A percentile compares a stretch with the other conserved stretches of the same genome.
phyloP scores from a whole-genome alignment of 257 asterid species.

The Avicennia marina region DNA sequence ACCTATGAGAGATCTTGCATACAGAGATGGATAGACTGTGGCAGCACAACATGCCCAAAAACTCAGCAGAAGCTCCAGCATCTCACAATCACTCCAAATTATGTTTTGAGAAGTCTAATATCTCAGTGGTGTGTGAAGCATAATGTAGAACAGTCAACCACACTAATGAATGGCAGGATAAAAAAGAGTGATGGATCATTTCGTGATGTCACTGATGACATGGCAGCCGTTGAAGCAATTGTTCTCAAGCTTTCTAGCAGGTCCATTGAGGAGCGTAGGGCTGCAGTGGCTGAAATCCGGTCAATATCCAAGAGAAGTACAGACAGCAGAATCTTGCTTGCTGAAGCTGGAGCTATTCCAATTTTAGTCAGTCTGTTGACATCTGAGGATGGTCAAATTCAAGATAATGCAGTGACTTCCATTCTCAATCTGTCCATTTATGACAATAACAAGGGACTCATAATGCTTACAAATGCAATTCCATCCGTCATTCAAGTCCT shows the following conservation, averaged over 20 bases:
- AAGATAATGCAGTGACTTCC: slow-evolving; percentile 86
- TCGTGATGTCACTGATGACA: slow-evolving; percentile 67
- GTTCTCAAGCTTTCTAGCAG: slow-evolving; percentile 67
- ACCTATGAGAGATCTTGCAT: slow-evolving; percentile 92
- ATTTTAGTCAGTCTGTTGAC: slow-evolving; percentile 64
- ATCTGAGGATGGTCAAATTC: slow-evolving; percentile 53
- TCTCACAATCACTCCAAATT: slow-evolving; percentile 86
- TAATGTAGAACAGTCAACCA: slow-evolving; percentile 59
- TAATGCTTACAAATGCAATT: slow-evolving; percentile 87
- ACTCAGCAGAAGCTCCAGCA: slow-evolving; percentile 82
- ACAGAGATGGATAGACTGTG: slow-evolving; percentile 92
- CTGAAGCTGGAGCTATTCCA: slow-evolving; percentile 91
- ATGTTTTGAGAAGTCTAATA: slow-evolving; percentile 65
- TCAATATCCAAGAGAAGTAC: slow-evolving; percentile 86
- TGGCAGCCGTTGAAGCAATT: slow-evolving; percentile 60
- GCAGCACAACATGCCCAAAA: slow-evolving; percentile 92
- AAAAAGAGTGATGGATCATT: slow-evolving; percentile 79
- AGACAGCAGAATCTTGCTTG: slow-evolving; percentile 80
- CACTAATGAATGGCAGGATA: slow-evolving; percentile 48
- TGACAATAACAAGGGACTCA: slow-evolving; percentile 66
- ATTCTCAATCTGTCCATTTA: slow-evolving; percentile 81
- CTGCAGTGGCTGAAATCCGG: slow-evolving; percentile 77
- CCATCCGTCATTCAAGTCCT: slow-evolving; percentile 90
- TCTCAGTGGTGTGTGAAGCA: slow-evolving; percentile 75
- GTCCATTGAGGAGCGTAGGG: slow-evolving; percentile 53